Conservation (phyloP, 345 rosid species). For the Ceriops tagal region DNA sequence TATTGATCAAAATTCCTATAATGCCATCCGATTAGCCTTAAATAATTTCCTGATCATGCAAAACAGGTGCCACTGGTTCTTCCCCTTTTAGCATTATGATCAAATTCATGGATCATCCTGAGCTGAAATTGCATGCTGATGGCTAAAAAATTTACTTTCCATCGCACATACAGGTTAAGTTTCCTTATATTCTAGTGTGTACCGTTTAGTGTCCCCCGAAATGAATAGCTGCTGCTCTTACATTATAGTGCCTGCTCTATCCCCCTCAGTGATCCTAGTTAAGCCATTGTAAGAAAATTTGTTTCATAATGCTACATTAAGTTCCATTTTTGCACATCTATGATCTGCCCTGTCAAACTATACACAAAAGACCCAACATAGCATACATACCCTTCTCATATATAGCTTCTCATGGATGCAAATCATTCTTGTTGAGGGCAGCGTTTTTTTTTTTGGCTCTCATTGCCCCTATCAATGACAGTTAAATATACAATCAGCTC, state of each 20-base stretch:
- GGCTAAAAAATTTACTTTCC: too few species aligned
- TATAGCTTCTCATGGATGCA: background rate
- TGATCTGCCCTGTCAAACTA: slow-evolving; percentile 18
- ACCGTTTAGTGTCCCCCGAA: background rate
- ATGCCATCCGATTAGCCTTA: too few species aligned
- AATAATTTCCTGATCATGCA: too few species aligned
- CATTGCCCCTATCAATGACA: slow-evolving; percentile 7
- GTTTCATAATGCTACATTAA: slow-evolving; percentile 6
- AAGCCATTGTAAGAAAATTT: slow-evolving; percentile 5
- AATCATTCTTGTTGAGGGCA: background rate
- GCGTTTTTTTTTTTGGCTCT: slow-evolving; percentile 1
- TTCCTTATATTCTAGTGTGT: too few species aligned
- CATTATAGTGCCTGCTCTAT: slow-evolving; percentile 7
- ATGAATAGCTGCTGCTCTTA: slow-evolving; percentile 12
- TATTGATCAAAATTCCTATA: too few species aligned
- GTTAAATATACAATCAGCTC: slow-evolving; percentile 1
- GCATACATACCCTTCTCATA: too few species aligned
- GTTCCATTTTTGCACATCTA: slow-evolving; percentile 19
- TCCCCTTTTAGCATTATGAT: too few species aligned
- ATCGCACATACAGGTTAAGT: too few species aligned
- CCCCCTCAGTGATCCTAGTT: slow-evolving; percentile 7
- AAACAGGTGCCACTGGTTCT: too few species aligned
- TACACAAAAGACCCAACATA: too few species aligned
- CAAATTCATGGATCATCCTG: too few species aligned
- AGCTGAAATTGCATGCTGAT: too few species aligned